These are phyloP conservation scores for Echinochloa phyllopogon DNA, from an alignment of 176 grass and related monocot species.

Conservation along the genomic window DNA sequence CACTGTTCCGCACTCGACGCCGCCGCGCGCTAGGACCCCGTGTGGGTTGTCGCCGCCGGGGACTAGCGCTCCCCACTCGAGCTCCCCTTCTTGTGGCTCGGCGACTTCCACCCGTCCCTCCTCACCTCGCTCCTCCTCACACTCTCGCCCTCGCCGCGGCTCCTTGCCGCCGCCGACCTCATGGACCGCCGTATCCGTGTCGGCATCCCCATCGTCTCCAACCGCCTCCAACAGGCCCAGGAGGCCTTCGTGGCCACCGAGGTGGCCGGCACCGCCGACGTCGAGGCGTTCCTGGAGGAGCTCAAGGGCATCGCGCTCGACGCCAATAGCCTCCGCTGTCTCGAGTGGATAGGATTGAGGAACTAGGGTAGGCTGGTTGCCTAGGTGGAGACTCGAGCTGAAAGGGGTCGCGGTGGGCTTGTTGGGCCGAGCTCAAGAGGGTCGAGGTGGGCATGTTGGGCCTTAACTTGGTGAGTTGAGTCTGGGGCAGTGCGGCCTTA, in stretches of 20 bases:
- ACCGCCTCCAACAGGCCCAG: slow-evolving; percentile 66
- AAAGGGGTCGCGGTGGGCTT: too few relatives aligned
- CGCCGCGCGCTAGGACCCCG: slow-evolving; percentile 57
- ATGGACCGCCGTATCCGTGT: slow-evolving; percentile 65
- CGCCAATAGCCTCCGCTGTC: slow-evolving; percentile 64
- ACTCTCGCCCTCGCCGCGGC: slow-evolving; percentile 50
- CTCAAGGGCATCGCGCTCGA: slow-evolving; percentile 52
- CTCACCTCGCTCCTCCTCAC: slow-evolving; percentile 59
- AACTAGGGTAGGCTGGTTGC: too few relatives aligned
- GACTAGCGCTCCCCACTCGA: slow-evolving; percentile 62
- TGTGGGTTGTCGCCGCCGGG: slow-evolving; percentile 46
- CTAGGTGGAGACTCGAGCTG: too few relatives aligned
- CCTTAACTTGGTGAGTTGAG: too few relatives aligned
- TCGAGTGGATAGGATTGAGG: too few relatives aligned
- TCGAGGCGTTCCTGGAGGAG: slow-evolving; percentile 54
- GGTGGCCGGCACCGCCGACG: slow-evolving; percentile 39
- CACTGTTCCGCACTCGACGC: slow-evolving; percentile 66
- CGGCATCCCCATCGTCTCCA: slow-evolving; percentile 51
- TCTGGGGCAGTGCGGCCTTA: too few relatives aligned
- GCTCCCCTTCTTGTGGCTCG: slow-evolving; percentile 70
- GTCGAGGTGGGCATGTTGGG: too few relatives aligned
- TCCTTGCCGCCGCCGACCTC: slow-evolving; percentile 51
- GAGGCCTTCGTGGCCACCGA: slow-evolving; percentile 46
- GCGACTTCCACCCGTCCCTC: slow-evolving; percentile 68
- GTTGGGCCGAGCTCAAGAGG: too few relatives aligned